Base-by-base conservation (phyloP, 768 basidiomycete genomes). In the Xerocomus brunneocitrinus region DNA sequence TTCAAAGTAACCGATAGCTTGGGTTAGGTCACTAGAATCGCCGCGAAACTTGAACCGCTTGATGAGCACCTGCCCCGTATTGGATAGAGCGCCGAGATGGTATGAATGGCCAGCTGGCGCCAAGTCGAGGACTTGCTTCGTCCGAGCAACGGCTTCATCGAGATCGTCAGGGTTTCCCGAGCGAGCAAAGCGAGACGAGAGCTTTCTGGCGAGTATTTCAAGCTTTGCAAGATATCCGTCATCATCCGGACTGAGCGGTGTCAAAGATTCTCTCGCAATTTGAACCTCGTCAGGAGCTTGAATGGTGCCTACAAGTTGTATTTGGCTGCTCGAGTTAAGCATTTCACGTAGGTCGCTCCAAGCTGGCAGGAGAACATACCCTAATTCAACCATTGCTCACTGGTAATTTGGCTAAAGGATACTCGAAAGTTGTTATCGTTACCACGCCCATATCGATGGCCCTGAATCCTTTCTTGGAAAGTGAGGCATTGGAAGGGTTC, bases 91-190 rank as follows among this genome's bases (percentile, higher is more conserved):
- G 1, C 31, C 6, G 12, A 64, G 53, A 22, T 56, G 60, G 32
- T 50, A 50, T 24, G 55, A 8, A 31, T 31, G 40, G 47, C 54
- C 62, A 27, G 63, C 52, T 19, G 62, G 58, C 14, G 60, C 58
- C 19, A 67, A 35, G n/a, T 57, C 46, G 7, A 69, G 59, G 31
- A 61, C 49, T 30, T 56, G 53, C 52, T 54, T 53, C 28, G 32
- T 46, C 14, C 48, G 36, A 6, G 45, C 24, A 42, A 74, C 54
- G 14, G 62, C 60, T 40, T 67, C 61, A 19, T 65, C 54, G 22
- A 73, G 54, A 42, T 71, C 68, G 5, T 49, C 38, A 13, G 52
- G 43, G 28, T 66, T 55, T 39, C 67, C 50, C 5, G 51, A 55
- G n/a, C 34, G 58, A 27, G 55, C 16, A 36, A 70, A 73, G 32